Percentiles rank a stretch among this genome's conserved stretches.
These are phyloP conservation scores for Sporothrix phasma DNA, from an alignment of 2,329 filamentous ascomycete genomes.

Conservation along the genomic window DNA sequence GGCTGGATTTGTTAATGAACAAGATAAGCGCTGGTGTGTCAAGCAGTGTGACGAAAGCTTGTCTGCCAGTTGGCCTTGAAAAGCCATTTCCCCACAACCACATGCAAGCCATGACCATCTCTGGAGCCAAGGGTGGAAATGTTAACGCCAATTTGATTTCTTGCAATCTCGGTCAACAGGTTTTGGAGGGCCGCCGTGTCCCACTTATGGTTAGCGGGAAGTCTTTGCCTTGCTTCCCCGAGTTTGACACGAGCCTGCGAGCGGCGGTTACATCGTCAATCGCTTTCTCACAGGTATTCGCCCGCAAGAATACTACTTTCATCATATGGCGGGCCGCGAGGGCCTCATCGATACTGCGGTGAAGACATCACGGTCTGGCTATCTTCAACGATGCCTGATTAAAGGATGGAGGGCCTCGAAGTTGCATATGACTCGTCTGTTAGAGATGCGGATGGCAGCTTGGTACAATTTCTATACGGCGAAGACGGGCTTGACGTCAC, in stretches of 20 bases:
- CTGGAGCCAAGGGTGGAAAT: conserved; percentile 82
- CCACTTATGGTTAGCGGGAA: conserved; percentile 98
- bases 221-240: conserved; percentile 84
- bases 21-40: conserved; percentile 60
- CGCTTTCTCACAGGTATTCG: conserved; percentile 97
- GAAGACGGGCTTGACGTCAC: conserved; percentile 92
- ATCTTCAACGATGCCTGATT: conserved; percentile 91
- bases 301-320: conserved; percentile 97
- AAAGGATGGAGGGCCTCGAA: conserved; percentile 96
- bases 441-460: conserved; percentile 81
- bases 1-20: conserved; percentile 83
- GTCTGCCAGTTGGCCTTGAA: conserved; percentile 70
- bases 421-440: conserved; percentile 93
- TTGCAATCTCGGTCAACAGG: conserved; percentile 93
- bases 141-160: conserved; percentile 98
- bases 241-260: conserved; percentile 79
- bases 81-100: conserved; percentile 95
- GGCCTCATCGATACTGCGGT: conserved; percentile 98
- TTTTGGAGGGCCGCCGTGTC: conserved; percentile 87
- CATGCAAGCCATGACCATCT: conserved; percentile 98
- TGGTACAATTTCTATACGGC: conserved; percentile 93
- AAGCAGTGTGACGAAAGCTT: conserved; percentile 64
- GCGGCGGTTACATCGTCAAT: conserved; percentile 92
- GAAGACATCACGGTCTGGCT: conserved; percentile 94
- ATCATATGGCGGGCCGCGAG: conserved; percentile 98